phyloP scores from a whole-genome alignment of 257 asterid genomes.

The Jacaranda mimosifolia region DNA sequence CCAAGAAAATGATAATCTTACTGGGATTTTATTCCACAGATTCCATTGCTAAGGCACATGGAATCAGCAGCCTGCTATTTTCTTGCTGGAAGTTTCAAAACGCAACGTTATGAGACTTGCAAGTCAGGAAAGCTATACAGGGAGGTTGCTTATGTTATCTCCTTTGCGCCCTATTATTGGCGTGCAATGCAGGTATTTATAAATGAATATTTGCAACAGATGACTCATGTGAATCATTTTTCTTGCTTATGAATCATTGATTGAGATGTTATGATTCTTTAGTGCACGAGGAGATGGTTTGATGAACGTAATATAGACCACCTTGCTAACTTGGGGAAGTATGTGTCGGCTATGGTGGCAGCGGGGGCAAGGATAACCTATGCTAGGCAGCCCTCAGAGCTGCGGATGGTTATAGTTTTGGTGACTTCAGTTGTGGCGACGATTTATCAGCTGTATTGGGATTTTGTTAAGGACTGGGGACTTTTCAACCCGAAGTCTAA shows the following conservation, averaged over 20 bases:
- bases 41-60: slow-evolving; percentile 68
- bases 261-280: neutral
- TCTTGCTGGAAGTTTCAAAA: slow-evolving; percentile 57
- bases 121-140: slow-evolving; percentile 58
- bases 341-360: slow-evolving; percentile 80
- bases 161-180: slow-evolving; percentile 79
- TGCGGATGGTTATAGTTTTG: slow-evolving; percentile 57
- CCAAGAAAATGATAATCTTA: neutral
- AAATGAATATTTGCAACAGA: too few relatives aligned
- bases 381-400: slow-evolving; percentile 44
- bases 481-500: slow-evolving; percentile 53
- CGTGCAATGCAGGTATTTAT: slow-evolving; percentile 72
- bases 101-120: slow-evolving; percentile 60
- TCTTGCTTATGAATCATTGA: neutral
- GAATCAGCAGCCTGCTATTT: slow-evolving; percentile 75
- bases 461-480: slow-evolving; percentile 79
- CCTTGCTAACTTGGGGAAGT: slow-evolving; percentile 68
- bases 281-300: slow-evolving; percentile 75
- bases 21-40: slow-evolving; percentile 36
- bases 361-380: slow-evolving; percentile 76
- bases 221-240: too few relatives aligned
- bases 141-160: slow-evolving; percentile 72
- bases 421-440: slow-evolving; percentile 67
- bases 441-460: slow-evolving; percentile 74
- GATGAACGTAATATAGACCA: slow-evolving; percentile 63